Percentiles rank a stretch among this genome's conserved stretches.
phyloP scores from a whole-genome alignment of 495 filamentous ascomycete species.

The Talaromyces trachyspermus region DNA sequence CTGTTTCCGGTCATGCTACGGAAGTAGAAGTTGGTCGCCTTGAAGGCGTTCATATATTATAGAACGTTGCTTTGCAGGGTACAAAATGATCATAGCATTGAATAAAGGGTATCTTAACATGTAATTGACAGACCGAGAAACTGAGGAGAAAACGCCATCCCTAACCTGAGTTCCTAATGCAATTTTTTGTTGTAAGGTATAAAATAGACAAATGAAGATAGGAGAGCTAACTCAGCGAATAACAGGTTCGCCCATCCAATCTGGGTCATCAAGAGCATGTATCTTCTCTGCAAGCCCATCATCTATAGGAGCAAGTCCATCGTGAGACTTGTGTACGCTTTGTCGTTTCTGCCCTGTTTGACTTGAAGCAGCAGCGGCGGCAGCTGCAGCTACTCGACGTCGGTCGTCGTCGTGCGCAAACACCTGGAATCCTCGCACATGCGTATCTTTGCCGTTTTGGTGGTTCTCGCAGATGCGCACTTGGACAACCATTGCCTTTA shows the following conservation, averaged over 20 bases:
- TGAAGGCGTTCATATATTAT: too few relatives aligned
- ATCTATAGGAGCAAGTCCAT: constrained; percentile 14
- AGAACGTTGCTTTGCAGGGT: too few relatives aligned
- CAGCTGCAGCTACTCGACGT: constrained; percentile 16
- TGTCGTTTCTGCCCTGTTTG: constrained; percentile 18
- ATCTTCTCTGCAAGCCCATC: constrained; percentile 13
- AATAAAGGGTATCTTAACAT: too few relatives aligned
- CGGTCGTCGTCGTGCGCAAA: constrained; percentile 63
- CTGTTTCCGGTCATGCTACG: too few relatives aligned
- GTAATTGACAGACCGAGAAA: constrained; percentile 10
- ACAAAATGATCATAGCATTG: neutral
- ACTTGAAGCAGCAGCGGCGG: constrained; percentile 29
- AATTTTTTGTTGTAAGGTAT: neutral
- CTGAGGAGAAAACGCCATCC: constrained; percentile 11
- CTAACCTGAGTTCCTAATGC: neutral
- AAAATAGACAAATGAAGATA: neutral
- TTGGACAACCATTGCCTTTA: constrained; percentile 80
- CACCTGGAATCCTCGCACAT: constrained; percentile 88
- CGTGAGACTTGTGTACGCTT: constrained; percentile 23
- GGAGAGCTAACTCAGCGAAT: constrained; percentile 34
- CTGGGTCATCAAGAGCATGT: constrained; percentile 41
- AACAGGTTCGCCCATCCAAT: constrained; percentile 55
- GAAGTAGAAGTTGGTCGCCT: too few relatives aligned
- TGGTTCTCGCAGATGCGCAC: constrained; percentile 89
- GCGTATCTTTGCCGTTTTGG: constrained; percentile 98